Evolutionary conservation across 2,329 filamentous ascomycete species (phyloP), one percentile per base, ranked within the genome.

Genomic region (Aspergillus sp.): DNA sequence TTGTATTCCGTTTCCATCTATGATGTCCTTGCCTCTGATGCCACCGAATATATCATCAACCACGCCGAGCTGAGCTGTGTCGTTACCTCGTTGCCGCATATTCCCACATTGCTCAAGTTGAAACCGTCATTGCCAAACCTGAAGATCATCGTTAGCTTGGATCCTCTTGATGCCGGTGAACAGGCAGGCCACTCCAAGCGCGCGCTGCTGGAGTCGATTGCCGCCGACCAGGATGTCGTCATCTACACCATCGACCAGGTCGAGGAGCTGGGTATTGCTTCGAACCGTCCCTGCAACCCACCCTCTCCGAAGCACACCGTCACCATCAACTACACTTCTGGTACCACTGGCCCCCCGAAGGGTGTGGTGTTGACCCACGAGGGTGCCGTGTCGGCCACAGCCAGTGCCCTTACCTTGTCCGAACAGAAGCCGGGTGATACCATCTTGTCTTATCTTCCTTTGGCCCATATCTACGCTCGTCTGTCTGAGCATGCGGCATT

Each of bases 41-140:
- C 90, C 2, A 90, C 87, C 48, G 89, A 97, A 71, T 97, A 87
- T 72, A 96, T 98, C 68, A 85, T 97, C 72, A 94, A 94, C 69
- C 91, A 97, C 66, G 81, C 88, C 46, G 78, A 83, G 52, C 73
- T 97, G 47, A 68, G 76, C 48, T 87, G 83, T 59, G 81, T 97
- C 35, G 82, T 85, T 52, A 83, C 86, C 48, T 89, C 86, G 29
- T 73, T 96, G 41, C 81, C 82, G 39, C 90, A 95, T 61, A 82
- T 96, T 45, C 83, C 88, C 1, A 80, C 82, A 10, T 78, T 96
- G 46, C 75, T 96, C 52, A 90, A 89, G 73, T 73, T 96, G 55
- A 82, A 82, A 56, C 75, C 86, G n/a, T 78, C 84, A 44, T 72
- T 91, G 49, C 90, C 91, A 1, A 76, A 76, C 5, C 74, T 98